Conservation (phyloP, 169 alveolate species). For the Eimeria falciformis region DNA sequence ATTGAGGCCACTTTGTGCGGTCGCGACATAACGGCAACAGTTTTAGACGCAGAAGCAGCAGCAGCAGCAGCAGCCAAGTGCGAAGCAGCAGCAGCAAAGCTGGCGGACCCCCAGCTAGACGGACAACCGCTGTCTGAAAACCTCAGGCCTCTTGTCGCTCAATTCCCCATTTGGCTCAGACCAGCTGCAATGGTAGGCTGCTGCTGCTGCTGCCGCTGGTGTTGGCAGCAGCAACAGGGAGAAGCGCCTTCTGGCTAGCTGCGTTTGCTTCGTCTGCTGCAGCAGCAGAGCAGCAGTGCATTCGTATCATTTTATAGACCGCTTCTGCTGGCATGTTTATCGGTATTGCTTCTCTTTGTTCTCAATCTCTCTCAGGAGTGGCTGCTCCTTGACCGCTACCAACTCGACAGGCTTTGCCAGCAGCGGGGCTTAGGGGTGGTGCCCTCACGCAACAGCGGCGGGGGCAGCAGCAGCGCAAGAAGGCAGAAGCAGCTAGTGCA, state of each 20-base stretch:
- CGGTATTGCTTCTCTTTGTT: neutral
- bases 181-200: slow-evolving; percentile 68
- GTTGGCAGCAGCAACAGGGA: neutral
- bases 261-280: slow-evolving; percentile 61
- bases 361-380: slow-evolving; percentile 26
- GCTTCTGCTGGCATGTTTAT: neutral
- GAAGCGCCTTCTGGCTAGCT: slow-evolving; percentile 64
- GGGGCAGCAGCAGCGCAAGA: slow-evolving; percentile 64
- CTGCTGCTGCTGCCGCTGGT: slow-evolving; percentile 8
- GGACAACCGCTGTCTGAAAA: slow-evolving; percentile 68
- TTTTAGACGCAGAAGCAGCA: slow-evolving; percentile 69
- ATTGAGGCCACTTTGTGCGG: slow-evolving; percentile 73
- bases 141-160: slow-evolving; percentile 72
- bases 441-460: slow-evolving; percentile 66
- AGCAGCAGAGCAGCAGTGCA: neutral
- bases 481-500: slow-evolving; percentile 70
- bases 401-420: slow-evolving; percentile 75
- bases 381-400: slow-evolving; percentile 71
- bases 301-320: neutral
- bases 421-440: slow-evolving; percentile 73
- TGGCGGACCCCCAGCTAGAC: slow-evolving; percentile 66
- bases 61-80: slow-evolving; percentile 74
- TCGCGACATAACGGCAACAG: slow-evolving; percentile 73
- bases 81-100: slow-evolving; percentile 64
- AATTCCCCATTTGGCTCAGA: slow-evolving; percentile 64